These are phyloP conservation scores for Otatea glauca DNA, from an alignment of 176 grass and related monocot species.

Conservation along the genomic window DNA sequence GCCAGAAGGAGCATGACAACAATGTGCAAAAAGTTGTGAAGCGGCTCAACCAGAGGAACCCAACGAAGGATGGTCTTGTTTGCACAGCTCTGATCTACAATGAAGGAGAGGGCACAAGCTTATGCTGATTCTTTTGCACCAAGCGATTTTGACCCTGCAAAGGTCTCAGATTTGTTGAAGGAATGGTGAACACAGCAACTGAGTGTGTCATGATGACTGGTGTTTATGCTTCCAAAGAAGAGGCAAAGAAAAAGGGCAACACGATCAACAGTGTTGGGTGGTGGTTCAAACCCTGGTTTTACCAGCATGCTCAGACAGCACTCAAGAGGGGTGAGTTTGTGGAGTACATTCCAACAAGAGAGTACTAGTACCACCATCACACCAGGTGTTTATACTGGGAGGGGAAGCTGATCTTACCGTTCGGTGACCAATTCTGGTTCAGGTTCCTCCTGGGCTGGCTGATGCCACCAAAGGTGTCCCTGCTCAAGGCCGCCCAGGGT, in stretches of 20 bases:
- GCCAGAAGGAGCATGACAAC: constrained; percentile 73
- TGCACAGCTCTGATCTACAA: constrained; percentile 67
- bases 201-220: constrained; percentile 95
- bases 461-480: constrained; percentile 95
- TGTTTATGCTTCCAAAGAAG: constrained; percentile 87
- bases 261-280: constrained; percentile 79
- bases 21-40: constrained; percentile 82
- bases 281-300: constrained; percentile 99
- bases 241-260: constrained; percentile 95
- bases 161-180: constrained; percentile 96
- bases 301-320: constrained; percentile 83
- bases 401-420: constrained; percentile 90
- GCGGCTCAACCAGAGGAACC: constrained; percentile 77
- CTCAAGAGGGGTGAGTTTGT: constrained; percentile 90
- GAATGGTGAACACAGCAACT: constrained; percentile 68
- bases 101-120: constrained; percentile 70
- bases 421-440: constrained; percentile 96
- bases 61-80: constrained; percentile 88
- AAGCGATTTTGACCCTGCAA: constrained; percentile 70
- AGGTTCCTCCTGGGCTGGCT: constrained; percentile 80
- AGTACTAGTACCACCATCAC: constrained; percentile 87
- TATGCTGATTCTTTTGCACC: constrained; percentile 81
- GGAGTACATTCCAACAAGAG: constrained; percentile 91
- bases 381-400: constrained; percentile 96
- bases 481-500: constrained; percentile 94